Conservation (phyloP, 2,329 filamentous ascomycete species). For the Diaporthe sp. region DNA sequence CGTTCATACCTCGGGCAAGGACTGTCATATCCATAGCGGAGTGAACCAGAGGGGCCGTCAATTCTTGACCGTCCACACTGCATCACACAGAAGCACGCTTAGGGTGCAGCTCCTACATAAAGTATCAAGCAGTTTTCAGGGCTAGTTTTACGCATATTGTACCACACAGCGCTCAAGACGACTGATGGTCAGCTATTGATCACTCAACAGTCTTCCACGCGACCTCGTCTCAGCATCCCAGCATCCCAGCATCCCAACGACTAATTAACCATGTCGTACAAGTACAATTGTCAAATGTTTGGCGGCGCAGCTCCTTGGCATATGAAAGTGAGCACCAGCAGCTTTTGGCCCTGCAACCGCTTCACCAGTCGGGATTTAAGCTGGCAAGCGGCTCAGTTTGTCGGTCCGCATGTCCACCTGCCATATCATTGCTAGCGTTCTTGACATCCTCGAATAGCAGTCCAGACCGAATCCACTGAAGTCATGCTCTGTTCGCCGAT, state of each 20-base stretch:
- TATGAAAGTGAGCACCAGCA: not conserved
- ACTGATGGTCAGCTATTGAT: not conserved
- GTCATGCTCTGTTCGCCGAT: not conserved
- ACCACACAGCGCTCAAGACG: not conserved
- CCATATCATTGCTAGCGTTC: not conserved
- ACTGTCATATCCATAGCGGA: not conserved
- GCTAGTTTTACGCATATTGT: not conserved
- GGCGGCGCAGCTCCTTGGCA: not conserved
- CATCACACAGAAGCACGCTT: not conserved
- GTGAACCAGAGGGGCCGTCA: not conserved
- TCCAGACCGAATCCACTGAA: not conserved
- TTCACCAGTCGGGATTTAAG: not conserved
- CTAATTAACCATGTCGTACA: not conserved
- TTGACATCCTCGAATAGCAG: not conserved
- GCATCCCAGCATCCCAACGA: too few relatives aligned
- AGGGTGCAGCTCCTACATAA: not conserved
- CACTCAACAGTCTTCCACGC: not conserved
- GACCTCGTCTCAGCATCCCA: not conserved
- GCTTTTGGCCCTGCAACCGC: not conserved
- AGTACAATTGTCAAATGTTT: not conserved
- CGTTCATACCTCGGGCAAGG: too few relatives aligned
- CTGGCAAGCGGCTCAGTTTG: not conserved
- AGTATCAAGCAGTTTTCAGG: not conserved
- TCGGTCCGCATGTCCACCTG: not conserved
- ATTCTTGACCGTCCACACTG: not conserved